Percentiles rank a stretch among this genome's conserved stretches.
phyloP scores from a whole-genome alignment of 164 flowering plant species.

The Echeveria elegans region DNA sequence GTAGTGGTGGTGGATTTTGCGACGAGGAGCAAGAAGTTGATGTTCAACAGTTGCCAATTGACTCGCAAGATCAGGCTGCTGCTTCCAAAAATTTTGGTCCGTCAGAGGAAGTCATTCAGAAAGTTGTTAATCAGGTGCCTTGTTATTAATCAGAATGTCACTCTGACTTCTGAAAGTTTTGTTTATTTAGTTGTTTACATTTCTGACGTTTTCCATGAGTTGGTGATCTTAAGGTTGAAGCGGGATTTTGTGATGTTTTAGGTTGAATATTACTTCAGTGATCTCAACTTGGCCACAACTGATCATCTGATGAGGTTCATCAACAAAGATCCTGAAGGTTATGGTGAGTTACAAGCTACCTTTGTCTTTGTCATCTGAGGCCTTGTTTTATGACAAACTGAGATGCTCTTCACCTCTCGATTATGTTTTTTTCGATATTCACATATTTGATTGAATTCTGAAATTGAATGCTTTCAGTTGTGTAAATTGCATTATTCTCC shows the following conservation, averaged over 20 bases:
- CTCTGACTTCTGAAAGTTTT: no score
- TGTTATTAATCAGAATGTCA: not conserved
- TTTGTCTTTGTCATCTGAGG: not conserved
- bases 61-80: slow-evolving; percentile 20
- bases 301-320: slow-evolving; percentile 85
- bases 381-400: not conserved
- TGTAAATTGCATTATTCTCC: not conserved
- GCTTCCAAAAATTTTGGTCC: slow-evolving; percentile 21
- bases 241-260: slow-evolving; percentile 19
- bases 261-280: slow-evolving; percentile 99
- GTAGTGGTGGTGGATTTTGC: slow-evolving; percentile 7
- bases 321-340: slow-evolving; percentile 85
- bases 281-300: slow-evolving; percentile 83
- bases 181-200: not conserved
- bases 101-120: slow-evolving; percentile 45
- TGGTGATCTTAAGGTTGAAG: not conserved
- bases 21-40: slow-evolving; percentile 25
- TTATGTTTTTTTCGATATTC: no score
- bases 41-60: slow-evolving; percentile 12
- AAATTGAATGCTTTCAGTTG: not conserved
- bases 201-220: no score
- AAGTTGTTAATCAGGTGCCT: slow-evolving; percentile 61
- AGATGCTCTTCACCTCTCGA: not conserved
- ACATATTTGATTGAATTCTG: slow-evolving; percentile 1
- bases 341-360: slow-evolving; percentile 44